Evolutionary conservation across 2,329 filamentous ascomycete species (phyloP).

Genomic region (Aspergillus brasiliensis): DNA sequence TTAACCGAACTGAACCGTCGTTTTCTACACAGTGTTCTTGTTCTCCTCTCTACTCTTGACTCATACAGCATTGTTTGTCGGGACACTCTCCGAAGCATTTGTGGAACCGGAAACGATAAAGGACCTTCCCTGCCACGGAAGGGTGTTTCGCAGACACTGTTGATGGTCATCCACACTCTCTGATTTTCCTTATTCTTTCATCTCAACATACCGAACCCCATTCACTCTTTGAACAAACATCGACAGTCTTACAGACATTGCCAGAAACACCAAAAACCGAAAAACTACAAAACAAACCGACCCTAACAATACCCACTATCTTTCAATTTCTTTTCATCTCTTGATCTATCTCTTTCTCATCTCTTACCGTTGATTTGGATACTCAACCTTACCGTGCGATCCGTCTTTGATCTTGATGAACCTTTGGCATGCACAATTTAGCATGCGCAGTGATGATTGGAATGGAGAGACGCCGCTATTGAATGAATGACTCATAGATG

Average conservation of each 20-base stretch:
- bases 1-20: conserved; percentile 7
- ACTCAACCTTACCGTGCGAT: conserved; percentile 3
- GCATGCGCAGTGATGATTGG: conserved; percentile 25
- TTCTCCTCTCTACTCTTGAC: conserved; percentile 3
- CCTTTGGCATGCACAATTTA: background rate
- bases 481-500: conserved; percentile 27
- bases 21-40: background rate
- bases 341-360: conserved; percentile 8
- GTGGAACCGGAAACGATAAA: background rate
- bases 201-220: conserved; percentile 8
- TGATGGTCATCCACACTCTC: conserved; percentile 19
- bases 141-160: conserved; percentile 4
- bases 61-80: conserved; percentile 3
- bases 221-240: conserved; percentile 14
- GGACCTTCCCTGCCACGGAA: background rate
- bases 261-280: background rate
- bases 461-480: conserved; percentile 27
- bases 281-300: conserved; percentile 3
- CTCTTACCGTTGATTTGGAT: conserved; percentile 11
- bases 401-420: conserved; percentile 15
- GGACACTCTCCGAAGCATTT: background rate
- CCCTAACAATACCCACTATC: background rate
- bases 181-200: conserved; percentile 17
- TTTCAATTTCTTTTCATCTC: conserved; percentile 9
- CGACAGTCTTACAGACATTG: background rate